A percentile compares a stretch with the other conserved stretches of the same genome.
Evolutionary conservation across 140 eudicot species (phyloP).

Genomic region (Ambrosia hybrid): DNA sequence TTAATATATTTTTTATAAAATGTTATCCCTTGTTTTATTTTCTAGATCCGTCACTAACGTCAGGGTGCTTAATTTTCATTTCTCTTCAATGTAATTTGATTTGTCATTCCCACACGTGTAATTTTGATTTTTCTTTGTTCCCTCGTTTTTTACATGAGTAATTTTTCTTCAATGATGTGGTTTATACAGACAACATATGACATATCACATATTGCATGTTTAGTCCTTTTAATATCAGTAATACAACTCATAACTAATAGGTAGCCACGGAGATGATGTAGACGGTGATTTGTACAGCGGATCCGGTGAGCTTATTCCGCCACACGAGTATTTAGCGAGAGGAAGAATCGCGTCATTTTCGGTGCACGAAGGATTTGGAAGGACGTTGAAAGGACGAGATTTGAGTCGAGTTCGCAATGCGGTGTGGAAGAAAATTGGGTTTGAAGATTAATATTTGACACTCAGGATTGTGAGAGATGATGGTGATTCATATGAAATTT

Average conservation of each 20-base stretch:
- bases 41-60: too few relatives aligned
- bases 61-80: too few relatives aligned
- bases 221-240: too few relatives aligned
- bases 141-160: too few relatives aligned
- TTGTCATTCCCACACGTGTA: too few relatives aligned
- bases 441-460: constrained; percentile 38
- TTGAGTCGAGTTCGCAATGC: constrained; percentile 82
- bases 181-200: too few relatives aligned
- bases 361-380: constrained; percentile 87
- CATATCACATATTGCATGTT: too few relatives aligned
- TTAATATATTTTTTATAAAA: too few relatives aligned
- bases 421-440: constrained; percentile 80
- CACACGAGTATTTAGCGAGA: constrained; percentile 85
- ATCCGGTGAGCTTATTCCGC: constrained; percentile 56
- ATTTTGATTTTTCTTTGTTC: too few relatives aligned
- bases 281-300: constrained; percentile 21
- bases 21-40: too few relatives aligned
- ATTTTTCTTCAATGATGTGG: too few relatives aligned
- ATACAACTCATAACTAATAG: constrained; percentile 23
- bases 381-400: constrained; percentile 90
- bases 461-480: background rate
- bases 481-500: constrained; percentile 16
- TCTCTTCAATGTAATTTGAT: too few relatives aligned
- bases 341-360: constrained; percentile 73
- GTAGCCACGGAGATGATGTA: constrained; percentile 31